phyloP scores from a whole-genome alignment of 495 filamentous ascomycete species.

The Hyaloscypha finlandica region DNA sequence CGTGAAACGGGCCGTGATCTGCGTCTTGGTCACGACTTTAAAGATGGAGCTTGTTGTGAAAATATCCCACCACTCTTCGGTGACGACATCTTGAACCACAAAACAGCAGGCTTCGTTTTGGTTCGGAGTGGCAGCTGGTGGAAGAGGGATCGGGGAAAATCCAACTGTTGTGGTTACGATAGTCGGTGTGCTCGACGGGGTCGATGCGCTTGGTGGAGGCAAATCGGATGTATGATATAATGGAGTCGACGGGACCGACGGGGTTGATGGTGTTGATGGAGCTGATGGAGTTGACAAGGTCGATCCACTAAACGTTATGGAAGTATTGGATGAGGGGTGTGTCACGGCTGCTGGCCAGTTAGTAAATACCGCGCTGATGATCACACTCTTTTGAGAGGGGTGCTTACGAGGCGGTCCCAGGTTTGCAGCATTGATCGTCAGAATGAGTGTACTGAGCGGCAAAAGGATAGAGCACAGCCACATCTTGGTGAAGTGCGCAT shows the following conservation, averaged over 20 bases:
- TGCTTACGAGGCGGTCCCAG: neutral
- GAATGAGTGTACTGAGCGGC: neutral
- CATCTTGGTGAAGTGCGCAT: neutral
- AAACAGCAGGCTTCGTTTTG: conserved; percentile 8
- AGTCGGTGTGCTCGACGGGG: neutral
- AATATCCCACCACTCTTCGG: conserved; percentile 14
- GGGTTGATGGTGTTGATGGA: too few relatives aligned
- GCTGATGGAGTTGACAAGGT: too few relatives aligned
- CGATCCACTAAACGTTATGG: too few relatives aligned
- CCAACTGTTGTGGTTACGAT: neutral
- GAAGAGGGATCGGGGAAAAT: neutral
- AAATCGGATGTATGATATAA: too few relatives aligned
- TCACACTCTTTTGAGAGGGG: neutral
- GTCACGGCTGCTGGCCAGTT: neutral
- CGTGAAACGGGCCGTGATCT: conserved; percentile 13
- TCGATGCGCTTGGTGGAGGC: too few relatives aligned
- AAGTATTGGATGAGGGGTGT: too few relatives aligned
- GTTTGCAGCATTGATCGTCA: neutral
- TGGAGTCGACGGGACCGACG: too few relatives aligned
- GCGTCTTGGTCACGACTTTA: conserved; percentile 7
- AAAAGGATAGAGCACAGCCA: neutral
- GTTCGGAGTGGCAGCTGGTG: too few relatives aligned
- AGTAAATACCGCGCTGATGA: neutral
- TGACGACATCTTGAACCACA: conserved; percentile 20
- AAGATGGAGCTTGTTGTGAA: neutral